Base-by-base conservation (phyloP, 164 flowering plant species). In the Chloranthus sessilifolius region DNA sequence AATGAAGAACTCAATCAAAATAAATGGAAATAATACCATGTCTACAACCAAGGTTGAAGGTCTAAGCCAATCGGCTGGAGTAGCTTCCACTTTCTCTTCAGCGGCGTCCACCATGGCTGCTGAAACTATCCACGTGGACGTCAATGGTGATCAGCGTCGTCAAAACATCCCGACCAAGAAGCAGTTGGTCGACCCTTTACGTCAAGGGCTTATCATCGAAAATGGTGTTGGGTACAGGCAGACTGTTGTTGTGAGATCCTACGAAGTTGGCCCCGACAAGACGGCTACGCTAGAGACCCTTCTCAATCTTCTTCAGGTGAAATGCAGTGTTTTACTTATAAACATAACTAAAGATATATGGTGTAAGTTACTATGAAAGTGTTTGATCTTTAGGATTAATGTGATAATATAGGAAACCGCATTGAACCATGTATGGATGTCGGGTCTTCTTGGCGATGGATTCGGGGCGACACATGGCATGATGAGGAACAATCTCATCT, bases 231-330 rank as follows among this genome's bases (percentile, higher is more conserved):
- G 70, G 10, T 84, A 84, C 39, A 63, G 71, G 16, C 92, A 84
- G 56, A 84, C 82, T 2, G 62, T 81, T 34, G 84, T 81, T 7
- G 53, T 78, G 7, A 44, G 92, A 29, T 81, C 88, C 15, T 76
- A 78, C 44, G 94, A 84, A 74, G 78, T 81, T 46, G 86, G 86
- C 2, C 59, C 79, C 41, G 94, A 84, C 48, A 81, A 80, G 55
- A 79, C 85, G 9, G 77, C 74, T 0, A 81, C 85, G 0, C 38
- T 81, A 3, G 85, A 84, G 40, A 81, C 79, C 63, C 50, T 84
- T 50, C 79, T 81, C 3, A 79, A 79, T 52, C 74, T 84, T 35
- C 70, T 77, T 46, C 88, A 81, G 88, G 88, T 81, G 7, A 26
- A n/a, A n/a, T n/a, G n/a, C n/a, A n/a, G n/a, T n/a, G n/a, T n/a